Evolutionary conservation across 345 rosid genomes (phyloP).

Genomic region (Eutrema yunnanense): DNA sequence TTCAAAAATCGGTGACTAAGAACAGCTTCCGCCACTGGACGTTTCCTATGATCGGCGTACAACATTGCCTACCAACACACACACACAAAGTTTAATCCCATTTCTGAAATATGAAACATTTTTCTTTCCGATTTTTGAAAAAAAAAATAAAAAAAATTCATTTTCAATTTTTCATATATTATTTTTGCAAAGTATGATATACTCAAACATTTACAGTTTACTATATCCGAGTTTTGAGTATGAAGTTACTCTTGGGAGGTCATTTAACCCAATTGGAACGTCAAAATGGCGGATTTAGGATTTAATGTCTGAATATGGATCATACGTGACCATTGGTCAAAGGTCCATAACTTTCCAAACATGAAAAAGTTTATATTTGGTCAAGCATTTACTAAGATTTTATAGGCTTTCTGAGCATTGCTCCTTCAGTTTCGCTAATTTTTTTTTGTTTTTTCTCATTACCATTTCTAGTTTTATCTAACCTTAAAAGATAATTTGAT

Average conservation of each 20-base stretch:
- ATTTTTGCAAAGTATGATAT: too few species aligned
- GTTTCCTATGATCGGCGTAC: conserved; percentile 59
- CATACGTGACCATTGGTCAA: too few species aligned
- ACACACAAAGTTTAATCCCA: not conserved
- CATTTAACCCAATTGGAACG: not conserved
- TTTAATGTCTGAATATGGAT: not conserved
- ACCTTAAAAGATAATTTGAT: too few species aligned
- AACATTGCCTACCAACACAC: conserved; percentile 67
- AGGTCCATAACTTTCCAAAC: not conserved
- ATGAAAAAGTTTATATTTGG: not conserved
- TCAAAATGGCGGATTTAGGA: not conserved
- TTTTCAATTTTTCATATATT: too few species aligned
- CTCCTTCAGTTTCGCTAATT: too few species aligned
- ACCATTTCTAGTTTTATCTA: not conserved
- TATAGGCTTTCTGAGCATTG: too few species aligned
- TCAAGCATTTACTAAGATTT: not conserved
- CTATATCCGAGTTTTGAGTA: not conserved
- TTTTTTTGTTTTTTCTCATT: too few species aligned
- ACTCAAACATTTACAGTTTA: too few species aligned
- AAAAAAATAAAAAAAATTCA: too few species aligned
- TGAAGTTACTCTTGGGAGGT: not conserved
- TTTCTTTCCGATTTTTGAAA: not conserved
- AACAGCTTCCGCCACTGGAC: conserved; percentile 79
- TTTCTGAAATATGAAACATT: not conserved
- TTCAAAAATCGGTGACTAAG: conserved; percentile 65